A percentile compares a stretch with the other conserved stretches of the same genome.
phyloP scores from a whole-genome alignment of 2,329 filamentous ascomycete genomes.

The Remersonia thermophila region DNA sequence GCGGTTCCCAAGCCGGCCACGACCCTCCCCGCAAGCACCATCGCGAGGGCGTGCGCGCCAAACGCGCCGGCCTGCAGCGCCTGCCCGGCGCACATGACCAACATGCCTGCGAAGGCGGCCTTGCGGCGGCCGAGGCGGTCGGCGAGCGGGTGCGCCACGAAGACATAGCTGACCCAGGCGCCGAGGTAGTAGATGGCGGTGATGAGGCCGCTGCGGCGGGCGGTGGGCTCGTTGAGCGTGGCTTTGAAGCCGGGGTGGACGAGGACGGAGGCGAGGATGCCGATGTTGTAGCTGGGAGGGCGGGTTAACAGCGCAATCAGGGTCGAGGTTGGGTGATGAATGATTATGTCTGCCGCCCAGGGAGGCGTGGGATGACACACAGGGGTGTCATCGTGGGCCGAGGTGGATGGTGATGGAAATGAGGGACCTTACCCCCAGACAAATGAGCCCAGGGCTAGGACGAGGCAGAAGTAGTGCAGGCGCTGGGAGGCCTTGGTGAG shows the following conservation, averaged over 20 bases:
- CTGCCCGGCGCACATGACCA: conserved; percentile 35
- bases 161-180: conserved; percentile 42
- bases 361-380: no score
- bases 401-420: no score
- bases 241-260: conserved; percentile 42
- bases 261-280: conserved; percentile 43
- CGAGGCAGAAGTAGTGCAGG: conserved; percentile 35
- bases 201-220: conserved; percentile 37
- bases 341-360: no score
- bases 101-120: conserved; percentile 36
- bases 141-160: conserved; percentile 38
- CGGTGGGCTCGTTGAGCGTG: conserved; percentile 31
- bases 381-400: not conserved
- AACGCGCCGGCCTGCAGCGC: conserved; percentile 33
- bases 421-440: conserved; percentile 37
- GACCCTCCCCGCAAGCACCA: conserved; percentile 39
- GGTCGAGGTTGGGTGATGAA: no score
- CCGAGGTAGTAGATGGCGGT: conserved; percentile 47
- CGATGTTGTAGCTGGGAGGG: conserved; percentile 40
- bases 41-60: conserved; percentile 28
- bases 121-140: conserved; percentile 40
- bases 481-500: conserved; percentile 27
- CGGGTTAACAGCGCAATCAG: not conserved
- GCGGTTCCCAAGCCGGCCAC: conserved; percentile 41
- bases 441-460: conserved; percentile 43